These are phyloP conservation scores for Starmerella tilneyi DNA, from an alignment of 805 yeast species.

Conservation along the genomic window DNA sequence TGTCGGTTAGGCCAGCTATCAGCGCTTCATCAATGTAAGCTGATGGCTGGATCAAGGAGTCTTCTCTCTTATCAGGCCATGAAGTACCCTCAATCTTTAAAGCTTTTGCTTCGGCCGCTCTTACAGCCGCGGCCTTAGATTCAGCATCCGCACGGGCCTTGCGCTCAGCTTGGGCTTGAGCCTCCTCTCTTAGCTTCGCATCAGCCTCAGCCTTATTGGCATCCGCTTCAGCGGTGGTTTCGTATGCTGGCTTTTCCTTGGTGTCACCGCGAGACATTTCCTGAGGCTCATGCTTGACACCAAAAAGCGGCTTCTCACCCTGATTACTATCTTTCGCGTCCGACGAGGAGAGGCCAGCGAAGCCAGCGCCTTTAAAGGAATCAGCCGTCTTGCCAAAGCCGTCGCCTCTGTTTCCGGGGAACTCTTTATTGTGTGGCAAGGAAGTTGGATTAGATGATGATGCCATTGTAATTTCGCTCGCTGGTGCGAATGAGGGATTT, in stretches of 20 bases:
- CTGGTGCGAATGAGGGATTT: too few species aligned
- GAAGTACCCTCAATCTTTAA: conserved; percentile 1
- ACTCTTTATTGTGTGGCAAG: too few species aligned
- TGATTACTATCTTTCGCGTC: too few species aligned
- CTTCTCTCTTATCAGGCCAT: background rate
- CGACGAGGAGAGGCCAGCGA: too few species aligned
- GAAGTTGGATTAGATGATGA: too few species aligned
- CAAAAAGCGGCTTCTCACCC: too few species aligned
- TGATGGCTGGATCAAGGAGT: background rate
- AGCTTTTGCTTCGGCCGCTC: background rate
- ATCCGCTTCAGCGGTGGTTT: conserved; percentile 6
- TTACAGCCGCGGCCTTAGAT: conserved; percentile 2
- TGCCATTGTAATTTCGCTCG: too few species aligned
- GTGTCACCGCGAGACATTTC: background rate
- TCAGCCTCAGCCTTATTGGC: background rate
- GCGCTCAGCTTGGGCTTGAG: background rate
- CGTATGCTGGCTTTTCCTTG: background rate
- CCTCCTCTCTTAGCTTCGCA: background rate
- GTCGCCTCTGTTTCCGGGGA: too few species aligned
- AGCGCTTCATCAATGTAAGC: background rate
- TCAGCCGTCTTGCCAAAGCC: too few species aligned
- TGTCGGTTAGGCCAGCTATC: background rate
- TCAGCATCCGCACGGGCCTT: conserved; percentile 8
- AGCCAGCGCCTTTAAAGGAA: too few species aligned
- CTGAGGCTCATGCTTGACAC: background rate